These are phyloP conservation scores for Xylaria grammica DNA, from an alignment of 495 filamentous ascomycete species.

Conservation along the genomic window DNA sequence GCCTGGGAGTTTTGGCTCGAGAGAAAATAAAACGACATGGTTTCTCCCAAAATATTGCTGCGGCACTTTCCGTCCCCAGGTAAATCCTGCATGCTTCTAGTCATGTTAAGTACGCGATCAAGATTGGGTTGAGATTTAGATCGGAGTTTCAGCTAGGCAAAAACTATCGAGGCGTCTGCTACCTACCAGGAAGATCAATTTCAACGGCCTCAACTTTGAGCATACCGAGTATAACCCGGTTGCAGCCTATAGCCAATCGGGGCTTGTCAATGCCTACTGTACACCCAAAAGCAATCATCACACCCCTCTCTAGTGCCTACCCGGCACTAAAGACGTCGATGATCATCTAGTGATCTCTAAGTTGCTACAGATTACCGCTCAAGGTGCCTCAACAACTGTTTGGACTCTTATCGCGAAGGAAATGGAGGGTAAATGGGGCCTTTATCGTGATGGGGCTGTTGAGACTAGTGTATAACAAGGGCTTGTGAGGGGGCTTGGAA, in stretches of 20 bases:
- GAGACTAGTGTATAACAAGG: too few species aligned
- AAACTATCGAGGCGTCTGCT: conserved; percentile 56
- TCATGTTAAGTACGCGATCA: too few species aligned
- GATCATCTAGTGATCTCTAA: conserved; percentile 27
- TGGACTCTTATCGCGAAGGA: conserved; percentile 52
- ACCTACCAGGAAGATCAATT: conserved; percentile 48
- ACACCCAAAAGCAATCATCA: conserved; percentile 36
- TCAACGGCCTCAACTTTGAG: conserved; percentile 45
- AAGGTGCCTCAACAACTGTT: conserved; percentile 58
- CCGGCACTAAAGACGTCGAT: conserved; percentile 21
- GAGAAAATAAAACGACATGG: too few species aligned
- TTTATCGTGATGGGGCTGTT: conserved; percentile 48
- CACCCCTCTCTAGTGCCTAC: conserved; percentile 22
- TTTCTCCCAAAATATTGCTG: too few species aligned
- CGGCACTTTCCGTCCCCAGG: too few species aligned
- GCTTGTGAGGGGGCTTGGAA: too few species aligned
- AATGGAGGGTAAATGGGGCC: conserved; percentile 45
- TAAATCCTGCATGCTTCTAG: too few species aligned
- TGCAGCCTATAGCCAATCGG: conserved; percentile 42
- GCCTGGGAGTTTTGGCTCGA: too few species aligned
- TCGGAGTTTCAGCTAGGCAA: conserved; percentile 56
- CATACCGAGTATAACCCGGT: conserved; percentile 24
- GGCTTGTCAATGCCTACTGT: conserved; percentile 55
- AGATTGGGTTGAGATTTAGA: too few species aligned
- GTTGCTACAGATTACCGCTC: conserved; percentile 46